Evolutionary conservation across 345 rosid genomes (phyloP).

Genomic region (Mercurialis annua): DNA sequence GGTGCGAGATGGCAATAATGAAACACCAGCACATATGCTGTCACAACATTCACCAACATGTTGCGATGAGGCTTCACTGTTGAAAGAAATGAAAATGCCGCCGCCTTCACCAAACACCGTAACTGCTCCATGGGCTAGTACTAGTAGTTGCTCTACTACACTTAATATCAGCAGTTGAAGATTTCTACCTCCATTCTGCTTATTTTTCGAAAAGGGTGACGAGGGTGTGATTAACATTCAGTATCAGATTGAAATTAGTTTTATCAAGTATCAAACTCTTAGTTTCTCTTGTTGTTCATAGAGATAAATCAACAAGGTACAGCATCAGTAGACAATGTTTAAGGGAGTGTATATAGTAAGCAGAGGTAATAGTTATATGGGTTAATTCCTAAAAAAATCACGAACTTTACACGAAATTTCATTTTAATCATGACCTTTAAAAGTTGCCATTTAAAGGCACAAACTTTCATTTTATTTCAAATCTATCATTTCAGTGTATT

Average conservation of each 20-base stretch:
- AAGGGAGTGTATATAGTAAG: slow-evolving; percentile 21
- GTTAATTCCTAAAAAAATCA: too few species aligned
- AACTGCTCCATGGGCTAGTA: slow-evolving; percentile 49
- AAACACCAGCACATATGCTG: slow-evolving; percentile 8
- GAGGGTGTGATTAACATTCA: not conserved
- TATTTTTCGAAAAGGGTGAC: not conserved
- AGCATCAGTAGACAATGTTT: not conserved
- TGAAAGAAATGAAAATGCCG: slow-evolving; percentile 29
- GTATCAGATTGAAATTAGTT: slow-evolving; percentile 2
- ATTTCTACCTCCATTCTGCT: not conserved
- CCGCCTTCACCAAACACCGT: slow-evolving; percentile 56
- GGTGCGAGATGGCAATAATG: slow-evolving; percentile 4
- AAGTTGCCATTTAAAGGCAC: too few species aligned
- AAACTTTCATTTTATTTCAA: too few species aligned
- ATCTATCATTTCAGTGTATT: too few species aligned
- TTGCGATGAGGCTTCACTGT: slow-evolving; percentile 31
- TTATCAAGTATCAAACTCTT: not conserved
- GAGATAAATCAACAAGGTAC: not conserved
- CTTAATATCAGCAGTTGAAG: slow-evolving; percentile 32
- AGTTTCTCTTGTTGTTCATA: not conserved
- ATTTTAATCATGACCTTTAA: too few species aligned
- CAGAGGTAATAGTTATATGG: slow-evolving; percentile 2
- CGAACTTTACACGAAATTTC: too few species aligned
- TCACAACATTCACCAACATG: slow-evolving; percentile 35
- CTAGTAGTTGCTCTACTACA: slow-evolving; percentile 39